These are phyloP conservation scores for Platismatia glauca DNA, from an alignment of 495 filamentous ascomycete genomes.

Conservation along the genomic window DNA sequence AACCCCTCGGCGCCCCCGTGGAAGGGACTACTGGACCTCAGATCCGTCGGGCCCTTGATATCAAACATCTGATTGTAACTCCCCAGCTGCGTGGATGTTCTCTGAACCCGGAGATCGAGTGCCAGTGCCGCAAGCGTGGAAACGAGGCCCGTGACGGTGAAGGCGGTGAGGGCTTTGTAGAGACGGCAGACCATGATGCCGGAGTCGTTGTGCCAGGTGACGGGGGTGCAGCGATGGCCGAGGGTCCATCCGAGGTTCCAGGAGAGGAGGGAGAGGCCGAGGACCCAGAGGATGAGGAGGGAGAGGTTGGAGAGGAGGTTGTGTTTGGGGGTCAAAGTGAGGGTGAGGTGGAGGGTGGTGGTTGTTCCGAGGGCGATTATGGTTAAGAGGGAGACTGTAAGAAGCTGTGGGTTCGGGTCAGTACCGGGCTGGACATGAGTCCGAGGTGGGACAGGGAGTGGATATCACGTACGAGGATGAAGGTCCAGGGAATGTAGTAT, in stretches of 20 bases:
- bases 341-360: conserved; percentile 46
- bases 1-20: neutral
- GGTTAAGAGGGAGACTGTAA: conserved; percentile 47
- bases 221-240: conserved; percentile 44
- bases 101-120: conserved; percentile 19
- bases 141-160: conserved; percentile 43
- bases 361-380: conserved; percentile 45
- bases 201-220: conserved; percentile 48
- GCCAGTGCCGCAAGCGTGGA: conserved; percentile 17
- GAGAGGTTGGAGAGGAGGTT: conserved; percentile 45
- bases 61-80: conserved; percentile 24
- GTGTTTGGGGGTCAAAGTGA: conserved; percentile 47
- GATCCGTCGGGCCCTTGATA: conserved; percentile 13
- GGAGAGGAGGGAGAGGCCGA: conserved; percentile 47
- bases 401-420: conserved; percentile 34
- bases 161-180: conserved; percentile 61
- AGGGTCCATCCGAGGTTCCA: conserved; percentile 51
- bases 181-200: conserved; percentile 52
- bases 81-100: conserved; percentile 8
- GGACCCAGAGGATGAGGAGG: conserved; percentile 47
- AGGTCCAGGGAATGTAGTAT: conserved; percentile 53
- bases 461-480: conserved; percentile 45
- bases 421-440: conserved; percentile 3
- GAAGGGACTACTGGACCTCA: conserved; percentile 10
- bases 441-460: conserved; percentile 4